Conservation (phyloP, 208 protist genomes). For the Crithidia bombi region DNA sequence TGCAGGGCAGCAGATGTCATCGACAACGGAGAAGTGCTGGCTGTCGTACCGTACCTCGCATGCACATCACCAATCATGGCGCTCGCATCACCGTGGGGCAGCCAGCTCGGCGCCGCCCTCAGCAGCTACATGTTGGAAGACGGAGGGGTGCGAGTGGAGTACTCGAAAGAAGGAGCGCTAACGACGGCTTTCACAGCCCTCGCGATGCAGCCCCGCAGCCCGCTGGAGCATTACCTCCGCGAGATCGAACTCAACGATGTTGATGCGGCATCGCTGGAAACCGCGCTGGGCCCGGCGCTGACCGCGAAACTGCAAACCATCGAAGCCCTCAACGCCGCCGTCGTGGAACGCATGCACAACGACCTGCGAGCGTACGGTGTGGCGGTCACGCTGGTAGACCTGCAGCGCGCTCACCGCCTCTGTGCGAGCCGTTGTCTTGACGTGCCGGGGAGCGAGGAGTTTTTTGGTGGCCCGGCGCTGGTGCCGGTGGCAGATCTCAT, state of each 20-base stretch:
- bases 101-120: conserved; percentile 32
- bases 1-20: conserved; percentile 38
- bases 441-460: conserved; percentile 50
- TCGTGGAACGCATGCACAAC: conserved; percentile 28
- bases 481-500: conserved; percentile 82
- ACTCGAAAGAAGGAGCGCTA: conserved; percentile 53
- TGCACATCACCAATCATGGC: conserved; percentile 60
- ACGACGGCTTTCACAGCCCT: conserved; percentile 70
- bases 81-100: conserved; percentile 61
- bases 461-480: conserved; percentile 77
- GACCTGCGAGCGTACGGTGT: conserved; percentile 27
- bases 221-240: conserved; percentile 51
- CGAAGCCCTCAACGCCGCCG: conserved; percentile 32
- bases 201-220: conserved; percentile 38
- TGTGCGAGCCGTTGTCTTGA: conserved; percentile 82
- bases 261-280: conserved; percentile 6
- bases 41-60: conserved; percentile 51
- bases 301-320: conserved; percentile 37
- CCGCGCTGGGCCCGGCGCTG: conserved; percentile 23
- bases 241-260: conserved; percentile 40
- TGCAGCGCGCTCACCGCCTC: conserved; percentile 49
- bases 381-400: conserved; percentile 28
- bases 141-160: conserved; percentile 46
- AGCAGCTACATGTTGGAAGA: conserved; percentile 39
- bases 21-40: conserved; percentile 46